Conservation (phyloP, 768 basidiomycete species). For the Mycena pura region DNA sequence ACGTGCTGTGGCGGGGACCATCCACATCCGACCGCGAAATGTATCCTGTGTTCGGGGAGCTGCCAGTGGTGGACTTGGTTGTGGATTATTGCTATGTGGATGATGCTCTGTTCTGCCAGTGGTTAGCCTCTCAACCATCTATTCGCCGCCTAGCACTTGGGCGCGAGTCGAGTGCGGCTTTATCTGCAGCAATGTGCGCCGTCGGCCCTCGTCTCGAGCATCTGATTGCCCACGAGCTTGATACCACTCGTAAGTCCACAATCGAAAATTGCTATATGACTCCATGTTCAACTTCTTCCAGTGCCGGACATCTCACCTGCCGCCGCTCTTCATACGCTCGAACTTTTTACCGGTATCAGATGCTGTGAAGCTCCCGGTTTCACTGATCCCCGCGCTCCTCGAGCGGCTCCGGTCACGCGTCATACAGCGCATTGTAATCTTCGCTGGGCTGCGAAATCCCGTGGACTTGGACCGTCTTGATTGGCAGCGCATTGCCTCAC, state of each 20-base stretch:
- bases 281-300: background rate
- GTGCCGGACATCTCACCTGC: background rate
- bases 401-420: background rate
- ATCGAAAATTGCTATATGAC: background rate
- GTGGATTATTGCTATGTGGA: background rate
- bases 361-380: background rate
- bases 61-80: background rate
- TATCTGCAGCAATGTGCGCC: background rate
- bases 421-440: background rate
- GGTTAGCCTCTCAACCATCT: background rate
- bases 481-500: background rate
- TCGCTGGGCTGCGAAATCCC: background rate
- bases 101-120: no score
- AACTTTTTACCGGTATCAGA: background rate
- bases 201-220: background rate
- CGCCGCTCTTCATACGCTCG: background rate
- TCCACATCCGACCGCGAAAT: background rate
- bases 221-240: background rate
- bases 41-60: background rate
- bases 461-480: background rate
- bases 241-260: background rate
- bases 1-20: background rate
- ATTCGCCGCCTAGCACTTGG: constrained; percentile 10
- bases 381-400: background rate
- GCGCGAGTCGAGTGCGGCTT: background rate